Evolutionary conservation across 2,329 filamentous ascomycete species (phyloP).

Genomic region (Phialemonium atrogriseum): DNA sequence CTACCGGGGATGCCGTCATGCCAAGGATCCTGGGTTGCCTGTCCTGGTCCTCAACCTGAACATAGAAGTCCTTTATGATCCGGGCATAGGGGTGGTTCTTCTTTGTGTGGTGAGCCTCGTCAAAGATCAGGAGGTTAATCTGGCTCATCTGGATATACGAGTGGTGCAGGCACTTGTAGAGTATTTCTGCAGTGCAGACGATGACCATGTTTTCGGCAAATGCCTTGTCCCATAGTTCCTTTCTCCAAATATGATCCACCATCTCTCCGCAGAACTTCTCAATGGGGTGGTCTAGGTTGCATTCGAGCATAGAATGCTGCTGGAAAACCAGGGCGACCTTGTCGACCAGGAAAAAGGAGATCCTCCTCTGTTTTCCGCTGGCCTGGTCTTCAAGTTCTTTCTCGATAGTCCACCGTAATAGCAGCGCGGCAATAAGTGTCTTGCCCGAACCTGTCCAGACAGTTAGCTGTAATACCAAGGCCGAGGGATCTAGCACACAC

Average conservation of each 20-base stretch:
- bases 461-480: conserved; percentile 6
- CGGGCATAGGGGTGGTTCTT: conserved; percentile 85
- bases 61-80: conserved; percentile 84
- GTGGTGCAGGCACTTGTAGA: conserved; percentile 69
- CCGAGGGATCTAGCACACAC: conserved; percentile 23
- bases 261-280: conserved; percentile 69
- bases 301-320: conserved; percentile 72
- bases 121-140: conserved; percentile 88
- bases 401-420: conserved; percentile 69
- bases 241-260: conserved; percentile 29
- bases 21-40: conserved; percentile 74
- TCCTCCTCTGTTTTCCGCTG: conserved; percentile 48
- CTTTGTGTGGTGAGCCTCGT: conserved; percentile 94
- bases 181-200: conserved; percentile 85
- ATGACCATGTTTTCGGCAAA: conserved; percentile 66
- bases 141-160: conserved; percentile 72
- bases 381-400: conserved; percentile 66
- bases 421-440: conserved; percentile 85
- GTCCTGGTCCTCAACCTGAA: conserved; percentile 31
- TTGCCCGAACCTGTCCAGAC: conserved; percentile 71
- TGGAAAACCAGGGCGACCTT: conserved; percentile 88
- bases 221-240: conserved; percentile 42
- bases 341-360: conserved; percentile 84
- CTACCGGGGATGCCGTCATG: conserved; percentile 94
- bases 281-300: conserved; percentile 71